Percentiles rank a stretch among this genome's conserved stretches.
phyloP scores from a whole-genome alignment of 345 rosid genomes.

The Citrus medica region DNA sequence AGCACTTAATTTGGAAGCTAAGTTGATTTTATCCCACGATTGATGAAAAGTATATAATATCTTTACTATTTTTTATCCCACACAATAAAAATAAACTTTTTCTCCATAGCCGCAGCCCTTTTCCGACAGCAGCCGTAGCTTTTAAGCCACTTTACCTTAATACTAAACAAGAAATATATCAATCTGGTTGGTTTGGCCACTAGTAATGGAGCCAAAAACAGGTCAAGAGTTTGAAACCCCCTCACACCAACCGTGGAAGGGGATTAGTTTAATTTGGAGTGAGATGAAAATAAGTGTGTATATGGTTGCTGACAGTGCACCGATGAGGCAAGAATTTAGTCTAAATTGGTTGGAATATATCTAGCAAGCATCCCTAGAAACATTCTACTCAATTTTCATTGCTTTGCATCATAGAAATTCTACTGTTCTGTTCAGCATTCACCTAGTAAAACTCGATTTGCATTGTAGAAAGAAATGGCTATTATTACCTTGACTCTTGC shows the following conservation, averaged over 20 bases:
- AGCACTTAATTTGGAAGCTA: no score
- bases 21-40: no score
- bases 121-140: no score
- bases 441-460: not conserved
- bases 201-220: not conserved
- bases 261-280: not conserved
- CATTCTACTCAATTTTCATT: not conserved
- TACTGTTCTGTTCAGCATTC: not conserved
- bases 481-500: conserved; percentile 67
- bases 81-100: no score
- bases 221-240: not conserved
- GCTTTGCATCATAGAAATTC: not conserved
- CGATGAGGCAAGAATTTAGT: not conserved
- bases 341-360: not conserved
- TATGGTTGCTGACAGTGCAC: not conserved
- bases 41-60: no score
- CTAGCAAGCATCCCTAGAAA: not conserved
- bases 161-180: not conserved
- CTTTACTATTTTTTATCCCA: no score
- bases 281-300: not conserved
- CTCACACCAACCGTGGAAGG: not conserved
- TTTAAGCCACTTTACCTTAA: no score
- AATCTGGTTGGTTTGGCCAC: not conserved
- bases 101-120: no score
- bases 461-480: not conserved